These are phyloP conservation scores for Bipolaris sorokiniana DNA, from an alignment of 2,329 filamentous ascomycete genomes.

Conservation along the genomic window DNA sequence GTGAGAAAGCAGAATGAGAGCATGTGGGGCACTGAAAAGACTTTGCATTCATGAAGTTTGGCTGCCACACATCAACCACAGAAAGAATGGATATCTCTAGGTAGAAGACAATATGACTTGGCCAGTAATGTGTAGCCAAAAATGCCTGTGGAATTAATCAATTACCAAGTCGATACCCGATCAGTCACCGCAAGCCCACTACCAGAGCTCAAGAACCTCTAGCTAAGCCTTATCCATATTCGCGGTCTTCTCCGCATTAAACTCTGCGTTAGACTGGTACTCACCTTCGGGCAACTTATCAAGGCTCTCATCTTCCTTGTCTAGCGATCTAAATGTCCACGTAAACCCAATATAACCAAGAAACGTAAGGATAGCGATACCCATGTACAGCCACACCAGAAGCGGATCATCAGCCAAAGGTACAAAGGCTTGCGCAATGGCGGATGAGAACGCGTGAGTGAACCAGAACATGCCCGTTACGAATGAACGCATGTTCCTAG, in stretches of 20 bases:
- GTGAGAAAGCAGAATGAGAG: background rate
- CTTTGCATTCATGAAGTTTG: background rate
- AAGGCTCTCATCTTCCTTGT: constrained; percentile 39
- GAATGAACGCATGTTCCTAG: constrained; percentile 62
- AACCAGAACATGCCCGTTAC: constrained; percentile 42
- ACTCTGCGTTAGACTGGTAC: constrained; percentile 25
- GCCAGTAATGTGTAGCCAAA: background rate
- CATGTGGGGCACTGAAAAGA: background rate
- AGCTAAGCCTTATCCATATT: constrained; percentile 11
- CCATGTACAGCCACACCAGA: constrained; percentile 36
- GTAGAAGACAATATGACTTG: background rate
- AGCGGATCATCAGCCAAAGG: constrained; percentile 30
- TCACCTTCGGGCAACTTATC: constrained; percentile 40
- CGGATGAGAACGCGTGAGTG: constrained; percentile 39
- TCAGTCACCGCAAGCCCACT: background rate
- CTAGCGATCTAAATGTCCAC: constrained; percentile 37
- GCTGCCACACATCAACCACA: background rate
- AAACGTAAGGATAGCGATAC: constrained; percentile 41
- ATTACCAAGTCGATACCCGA: background rate
- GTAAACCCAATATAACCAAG: constrained; percentile 39
- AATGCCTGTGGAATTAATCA: background rate
- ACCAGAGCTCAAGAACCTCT: background rate
- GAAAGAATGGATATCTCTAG: background rate
- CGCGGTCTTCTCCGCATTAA: constrained; percentile 18
- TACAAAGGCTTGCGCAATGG: constrained; percentile 30